Evolutionary conservation across 2,329 filamentous ascomycete genomes (phyloP).

Genomic region (Juglanconis sp.): DNA sequence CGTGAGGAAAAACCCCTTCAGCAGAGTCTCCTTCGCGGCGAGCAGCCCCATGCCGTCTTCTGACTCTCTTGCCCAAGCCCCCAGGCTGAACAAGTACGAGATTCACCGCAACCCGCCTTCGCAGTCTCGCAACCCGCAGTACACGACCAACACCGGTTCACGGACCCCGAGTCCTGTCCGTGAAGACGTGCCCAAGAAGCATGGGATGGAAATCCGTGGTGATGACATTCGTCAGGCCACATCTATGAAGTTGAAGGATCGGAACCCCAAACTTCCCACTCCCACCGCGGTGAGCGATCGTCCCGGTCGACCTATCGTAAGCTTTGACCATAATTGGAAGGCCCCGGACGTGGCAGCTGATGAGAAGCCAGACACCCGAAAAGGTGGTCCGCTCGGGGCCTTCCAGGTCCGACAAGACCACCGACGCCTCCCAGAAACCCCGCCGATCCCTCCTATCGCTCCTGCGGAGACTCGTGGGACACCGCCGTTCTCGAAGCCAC

Average conservation of each 20-base stretch:
- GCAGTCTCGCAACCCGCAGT: constrained; percentile 77
- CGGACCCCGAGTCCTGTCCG: constrained; percentile 32
- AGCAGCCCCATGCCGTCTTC: constrained; percentile 34
- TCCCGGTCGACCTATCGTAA: constrained; percentile 91
- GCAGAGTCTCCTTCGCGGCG: constrained; percentile 54
- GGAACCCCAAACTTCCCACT: constrained; percentile 81
- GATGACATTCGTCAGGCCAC: constrained; percentile 90
- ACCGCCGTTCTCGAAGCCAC: constrained; percentile 33
- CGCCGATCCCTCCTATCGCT: constrained; percentile 53
- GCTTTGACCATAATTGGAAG: constrained; percentile 85
- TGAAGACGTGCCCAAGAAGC: constrained; percentile 58
- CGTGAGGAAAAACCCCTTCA: constrained; percentile 63
- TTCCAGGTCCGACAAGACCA: constrained; percentile 26
- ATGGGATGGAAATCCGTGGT: constrained; percentile 77
- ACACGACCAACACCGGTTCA: constrained; percentile 61
- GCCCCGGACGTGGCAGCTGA: constrained; percentile 69
- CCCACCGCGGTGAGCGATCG: constrained; percentile 88
- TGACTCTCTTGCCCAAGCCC: constrained; percentile 34
- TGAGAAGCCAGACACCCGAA: constrained; percentile 54
- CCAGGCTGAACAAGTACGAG: constrained; percentile 48
- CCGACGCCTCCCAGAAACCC: constrained; percentile 24
- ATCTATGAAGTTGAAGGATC: constrained; percentile 81
- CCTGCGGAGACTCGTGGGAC: constrained; percentile 45
- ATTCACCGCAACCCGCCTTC: constrained; percentile 81
- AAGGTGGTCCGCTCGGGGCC: constrained; percentile 18